A percentile compares a stretch with the other conserved stretches of the same genome.
These are phyloP conservation scores for Hypoxylon sp. DNA, from an alignment of 2,329 filamentous ascomycete genomes.

Conservation along the genomic window DNA sequence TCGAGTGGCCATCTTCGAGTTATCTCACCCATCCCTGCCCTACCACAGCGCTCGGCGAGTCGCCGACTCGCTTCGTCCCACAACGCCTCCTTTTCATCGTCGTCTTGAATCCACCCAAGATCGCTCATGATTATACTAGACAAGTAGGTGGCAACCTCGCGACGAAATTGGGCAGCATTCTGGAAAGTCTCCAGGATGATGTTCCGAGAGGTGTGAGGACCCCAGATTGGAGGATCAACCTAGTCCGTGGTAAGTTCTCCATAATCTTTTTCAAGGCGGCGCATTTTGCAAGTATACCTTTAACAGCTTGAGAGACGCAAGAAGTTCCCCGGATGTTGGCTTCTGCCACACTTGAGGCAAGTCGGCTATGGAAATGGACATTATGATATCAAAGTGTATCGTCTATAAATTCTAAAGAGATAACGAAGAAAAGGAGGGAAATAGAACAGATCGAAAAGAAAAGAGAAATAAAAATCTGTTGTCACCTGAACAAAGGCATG, in stretches of 20 bases:
- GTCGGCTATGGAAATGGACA: constrained; percentile 64
- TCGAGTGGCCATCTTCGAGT: constrained; percentile 69
- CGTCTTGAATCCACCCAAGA: constrained; percentile 77
- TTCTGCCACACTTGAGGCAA: constrained; percentile 87
- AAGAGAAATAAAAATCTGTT: constrained; percentile 18
- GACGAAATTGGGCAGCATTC: constrained; percentile 61
- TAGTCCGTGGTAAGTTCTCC: constrained; percentile 23
- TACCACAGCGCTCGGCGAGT: constrained; percentile 87
- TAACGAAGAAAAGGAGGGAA: constrained; percentile 8
- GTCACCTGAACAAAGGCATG: constrained; percentile 38
- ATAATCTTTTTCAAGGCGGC: neutral
- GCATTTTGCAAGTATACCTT: constrained; percentile 53
- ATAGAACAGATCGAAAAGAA: constrained; percentile 18
- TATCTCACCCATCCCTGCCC: constrained; percentile 75
- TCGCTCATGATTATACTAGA: constrained; percentile 77
- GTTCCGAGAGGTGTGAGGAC: constrained; percentile 60
- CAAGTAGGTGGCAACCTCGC: constrained; percentile 75
- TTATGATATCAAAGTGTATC: constrained; percentile 36
- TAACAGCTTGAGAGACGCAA: constrained; percentile 76
- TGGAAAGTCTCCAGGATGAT: constrained; percentile 61
- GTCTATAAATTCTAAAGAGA: constrained; percentile 31
- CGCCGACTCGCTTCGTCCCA: constrained; percentile 86
- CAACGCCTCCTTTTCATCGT: constrained; percentile 75
- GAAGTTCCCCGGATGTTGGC: constrained; percentile 75
- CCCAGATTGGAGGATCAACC: constrained; percentile 78